These are phyloP conservation scores for Aspergillus phoenicis DNA, from an alignment of 2,329 filamentous ascomycete genomes.

Conservation along the genomic window DNA sequence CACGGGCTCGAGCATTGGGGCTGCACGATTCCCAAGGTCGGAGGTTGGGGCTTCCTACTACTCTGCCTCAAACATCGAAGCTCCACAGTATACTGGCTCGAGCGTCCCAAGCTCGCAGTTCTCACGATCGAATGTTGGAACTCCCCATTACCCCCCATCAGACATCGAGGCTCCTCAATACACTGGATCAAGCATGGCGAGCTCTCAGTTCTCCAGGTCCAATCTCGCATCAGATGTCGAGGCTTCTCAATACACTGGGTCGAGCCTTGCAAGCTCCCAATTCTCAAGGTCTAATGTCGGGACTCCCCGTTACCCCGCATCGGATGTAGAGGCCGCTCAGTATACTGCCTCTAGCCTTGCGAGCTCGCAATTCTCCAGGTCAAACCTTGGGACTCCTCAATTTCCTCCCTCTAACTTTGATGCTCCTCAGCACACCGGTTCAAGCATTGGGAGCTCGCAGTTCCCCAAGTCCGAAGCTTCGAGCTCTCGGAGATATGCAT, in stretches of 20 bases:
- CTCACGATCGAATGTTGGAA: conserved; percentile 30
- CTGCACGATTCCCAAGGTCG: neutral
- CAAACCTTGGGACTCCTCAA: neutral
- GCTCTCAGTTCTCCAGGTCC: neutral
- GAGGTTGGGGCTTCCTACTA: neutral
- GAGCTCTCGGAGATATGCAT: conserved; percentile 13
- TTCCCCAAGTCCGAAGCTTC: conserved; percentile 30
- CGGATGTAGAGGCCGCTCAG: neutral
- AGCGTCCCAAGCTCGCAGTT: neutral
- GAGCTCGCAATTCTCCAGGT: neutral
- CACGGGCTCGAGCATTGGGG: neutral
- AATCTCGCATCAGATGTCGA: neutral
- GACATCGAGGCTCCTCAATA: neutral
- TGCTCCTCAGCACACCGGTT: neutral
- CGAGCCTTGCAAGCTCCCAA: too few relatives aligned
- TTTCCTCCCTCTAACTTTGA: neutral
- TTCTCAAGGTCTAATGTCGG: too few relatives aligned
- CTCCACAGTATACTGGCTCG: neutral
- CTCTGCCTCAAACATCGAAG: neutral
- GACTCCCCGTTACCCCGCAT: neutral
- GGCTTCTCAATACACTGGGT: neutral
- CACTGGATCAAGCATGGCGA: neutral
- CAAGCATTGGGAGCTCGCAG: neutral
- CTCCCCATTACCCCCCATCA: neutral
- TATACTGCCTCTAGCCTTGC: neutral